A percentile compares a stretch with the other conserved stretches of the same genome.
Evolutionary conservation across 306 rosid species (phyloP).

Genomic region (Castanea crenata): DNA sequence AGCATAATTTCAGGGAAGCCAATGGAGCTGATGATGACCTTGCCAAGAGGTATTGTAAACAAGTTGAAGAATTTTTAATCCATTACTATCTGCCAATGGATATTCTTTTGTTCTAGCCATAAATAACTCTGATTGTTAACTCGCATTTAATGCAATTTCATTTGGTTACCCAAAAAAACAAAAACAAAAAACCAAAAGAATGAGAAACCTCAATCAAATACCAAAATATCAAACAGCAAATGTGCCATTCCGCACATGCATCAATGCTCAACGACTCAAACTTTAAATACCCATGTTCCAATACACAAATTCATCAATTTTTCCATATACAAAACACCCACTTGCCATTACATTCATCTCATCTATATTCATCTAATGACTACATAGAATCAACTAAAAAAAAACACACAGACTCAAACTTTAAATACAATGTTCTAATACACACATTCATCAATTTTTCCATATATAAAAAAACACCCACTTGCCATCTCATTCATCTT

Average conservation of each 20-base stretch:
- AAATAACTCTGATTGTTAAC: too few species aligned
- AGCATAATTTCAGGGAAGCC: too few species aligned
- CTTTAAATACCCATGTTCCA: neutral
- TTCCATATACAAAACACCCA: neutral
- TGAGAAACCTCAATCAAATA: neutral
- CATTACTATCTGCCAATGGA: too few species aligned
- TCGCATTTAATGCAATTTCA: too few species aligned
- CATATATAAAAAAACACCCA: neutral
- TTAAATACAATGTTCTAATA: neutral
- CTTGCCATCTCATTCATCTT: slow-evolving; percentile 4
- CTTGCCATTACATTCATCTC: slow-evolving; percentile 6
- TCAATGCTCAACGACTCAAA: slow-evolving; percentile 6
- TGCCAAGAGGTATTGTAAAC: too few species aligned
- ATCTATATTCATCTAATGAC: slow-evolving; percentile 2
- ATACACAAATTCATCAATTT: slow-evolving; percentile 9
- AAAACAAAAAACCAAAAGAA: neutral
- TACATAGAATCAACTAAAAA: neutral
- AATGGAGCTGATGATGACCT: too few species aligned
- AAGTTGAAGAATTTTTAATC: too few species aligned
- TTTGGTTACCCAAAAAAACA: neutral
- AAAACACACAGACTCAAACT: neutral
- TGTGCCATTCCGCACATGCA: neutral
- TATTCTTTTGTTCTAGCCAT: too few species aligned
- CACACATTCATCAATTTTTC: slow-evolving; percentile 2
- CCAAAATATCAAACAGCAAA: neutral